Evolutionary conservation across 2,329 filamentous ascomycete species (phyloP), one percentile per base, ranked within the genome.

Genomic region (Colletotrichum trifolii): DNA sequence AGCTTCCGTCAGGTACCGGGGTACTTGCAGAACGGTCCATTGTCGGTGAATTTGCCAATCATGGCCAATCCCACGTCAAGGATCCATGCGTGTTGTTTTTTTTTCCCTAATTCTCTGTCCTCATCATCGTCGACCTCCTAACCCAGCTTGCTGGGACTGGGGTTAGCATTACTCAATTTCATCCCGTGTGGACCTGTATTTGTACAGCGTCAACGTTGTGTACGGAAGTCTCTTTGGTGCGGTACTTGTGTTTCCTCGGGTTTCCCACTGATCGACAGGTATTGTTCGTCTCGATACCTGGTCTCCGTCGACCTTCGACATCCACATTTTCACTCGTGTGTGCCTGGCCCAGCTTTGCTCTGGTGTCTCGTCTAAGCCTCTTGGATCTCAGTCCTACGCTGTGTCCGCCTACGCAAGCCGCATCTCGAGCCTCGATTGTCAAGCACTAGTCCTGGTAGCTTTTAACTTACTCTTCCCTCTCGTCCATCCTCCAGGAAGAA

Each of bases 91-190:
- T 36, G n/a, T 40, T 54, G 48, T 40, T 53, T 48, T 63, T 25
- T 53, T 40, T 36, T n/a, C n/a, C n/a, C 6, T 39, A 38, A 15
- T 10, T 39, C n/a, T 57, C 36, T 17, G n/a, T 11, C 40, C 38
- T 46, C 57, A 60, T 50, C 61, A 42, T 49, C 55, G 50, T 36
- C 49, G 49, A 17, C 54, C 46, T 25, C 25, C 25, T 25, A 53
- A 36, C 46, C 55, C 61, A 55, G 47, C 40, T 48, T 47, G 15
- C 62, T 15, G 62, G 52, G 62, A 57, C 62, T 15, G 62, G 58
- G 62, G 53, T 65, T 65, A 35, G 17, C 47, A 43, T 65, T 47
- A 55, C 47, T 47, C 62, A 65, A 52, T 54, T 62, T 53, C 58
- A 42, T 63, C 63, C 53, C 52, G 53, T 48, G 42, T 65, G 58